Base-by-base conservation (phyloP, 345 rosid genomes). In the Cardamine resedifolia region DNA sequence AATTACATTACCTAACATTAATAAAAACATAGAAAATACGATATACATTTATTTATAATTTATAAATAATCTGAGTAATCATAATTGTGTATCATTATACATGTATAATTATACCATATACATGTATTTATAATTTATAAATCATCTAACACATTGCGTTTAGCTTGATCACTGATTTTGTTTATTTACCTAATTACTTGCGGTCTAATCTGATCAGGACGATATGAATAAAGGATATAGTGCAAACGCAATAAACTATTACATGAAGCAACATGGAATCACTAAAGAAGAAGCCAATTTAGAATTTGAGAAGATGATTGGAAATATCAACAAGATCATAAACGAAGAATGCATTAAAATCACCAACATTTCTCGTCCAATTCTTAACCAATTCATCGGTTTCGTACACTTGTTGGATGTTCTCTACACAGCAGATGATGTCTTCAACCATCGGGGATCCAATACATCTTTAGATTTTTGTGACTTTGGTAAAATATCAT, bases 191-290 rank as follows among this genome's bases (percentile, higher is more conserved):
- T 31, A 6, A 31, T 6, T 6, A n/a, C n/a, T n/a, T n/a, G n/a
- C n/a, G n/a, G n/a, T n/a, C n/a, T n/a, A 31, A 31, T 31, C 3
- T 56, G 19, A 60, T 71, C 31, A 64, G 72, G 85, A 82, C 75
- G 73, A 78, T 82, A 67, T 56, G 58, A 47, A 59, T 2, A 66
- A 41, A 58, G 73, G 78, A 6, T 58, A 74, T 24, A 50, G 62
- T 16, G 58, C 59, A 26, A 65, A 57, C 16, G 67, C 52, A 28
- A 7, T 66, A 2, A 58, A 57, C 65, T 66, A 36, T 28, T 74
- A 66, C 33, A 74, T 74, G 28, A 66, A 58, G 31, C 27, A 47
- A 18, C 57, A 66, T 18, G 66, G 55, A 57, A 20, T 58, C 3
- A 48, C 61, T 0, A 36, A 66, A 66, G 78, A 74, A 31, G 52